Evolutionary conservation across 306 rosid species (phyloP), one percentile per base, ranked within the genome.

Genomic region (Cercis canadensis): DNA sequence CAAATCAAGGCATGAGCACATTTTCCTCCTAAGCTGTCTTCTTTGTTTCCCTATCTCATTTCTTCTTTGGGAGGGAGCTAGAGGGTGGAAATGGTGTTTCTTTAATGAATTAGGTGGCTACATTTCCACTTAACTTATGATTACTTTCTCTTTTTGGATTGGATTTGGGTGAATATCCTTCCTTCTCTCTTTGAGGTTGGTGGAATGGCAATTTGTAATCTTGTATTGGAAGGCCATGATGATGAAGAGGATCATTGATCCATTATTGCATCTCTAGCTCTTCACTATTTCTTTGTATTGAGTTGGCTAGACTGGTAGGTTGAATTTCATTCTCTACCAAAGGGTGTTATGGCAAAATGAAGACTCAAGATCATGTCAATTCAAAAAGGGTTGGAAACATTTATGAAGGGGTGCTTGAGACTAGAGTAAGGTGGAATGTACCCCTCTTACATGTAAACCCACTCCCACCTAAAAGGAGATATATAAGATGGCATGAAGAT

Each of bases 391-490:
- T 60, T 50, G 69, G 33, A 50, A 64, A 55, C 50, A 53, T 73
- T 31, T 19, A 62, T 58, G 5, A 11, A 2, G 15, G n/a, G 49
- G n/a, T 11, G 49, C 49, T 43, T 2, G 49, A 62, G 11, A 50
- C 55, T 52, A 17, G 19, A 66, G 11, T 21, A 11, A 29, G 51
- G 47, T 47, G 37, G 67, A 72, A 65, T 72, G 41, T 29, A 44
- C 17, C 29, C 24, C 49, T 56, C 52, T 64, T 77, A 3, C 51
- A 66, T 57, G 32, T 63, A 79, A 73, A 79, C 58, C 67, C 49
- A 73, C 75, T 73, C 75, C 56, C 43, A 73, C 79, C 79, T 78
- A 72, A 73, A 65, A 44, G 66, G 16, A 19, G 40, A 44, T 60
- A 50, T 17, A 32, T 13, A 29, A 17, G 15, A 51, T 32, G 5